Evolutionary conservation across 129 eudicot species (phyloP), one percentile per base, ranked within the genome.

Genomic region (Flaveria robusta): DNA sequence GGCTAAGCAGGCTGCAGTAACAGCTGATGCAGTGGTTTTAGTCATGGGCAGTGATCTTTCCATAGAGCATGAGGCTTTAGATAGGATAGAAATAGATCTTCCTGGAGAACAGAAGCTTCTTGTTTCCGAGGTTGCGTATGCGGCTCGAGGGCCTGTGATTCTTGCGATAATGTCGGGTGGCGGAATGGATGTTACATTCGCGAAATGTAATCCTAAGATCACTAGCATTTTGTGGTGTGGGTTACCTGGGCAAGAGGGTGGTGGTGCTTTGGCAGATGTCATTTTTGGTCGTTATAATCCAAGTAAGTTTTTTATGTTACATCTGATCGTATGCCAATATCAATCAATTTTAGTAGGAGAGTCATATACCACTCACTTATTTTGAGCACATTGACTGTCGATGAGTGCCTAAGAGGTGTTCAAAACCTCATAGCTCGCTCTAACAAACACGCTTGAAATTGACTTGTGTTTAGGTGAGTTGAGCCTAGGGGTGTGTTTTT

Each of bases 181-280:
- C n/a, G 84, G 80, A 56, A 62, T 81, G 63, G 84, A 81, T 81
- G 22, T 81, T 2, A 59, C 27, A 2, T 74, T 81, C 14, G 84
- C 84, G 5, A 81, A 81, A 62, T 37, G 64, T 56, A 50, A 74
- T 29, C 62, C 75, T 3, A 74, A 74, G 22, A 46, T 81, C 60
- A 29, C 74, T 9, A 74, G 75, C 39, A 81, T 81, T 66, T 66
- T 81, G 47, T 81, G 84, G 84, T 74, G 60, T 9, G 84, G 84
- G 74, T 23, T 74, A 10, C 84, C 84, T 1, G 84, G 84, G 3
- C 79, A 81, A 55, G 84, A 74, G 37, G 84, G 84, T 74, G 84
- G 84, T 42, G 79, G 70, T 34, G 84, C 84, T 43, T 23, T 81
- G 7, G 84, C 84, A 19, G 84, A 81, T 81, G 70, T 81, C 50